These are phyloP conservation scores for Mycena rosella DNA, from an alignment of 768 basidiomycete genomes.

Conservation along the genomic window DNA sequence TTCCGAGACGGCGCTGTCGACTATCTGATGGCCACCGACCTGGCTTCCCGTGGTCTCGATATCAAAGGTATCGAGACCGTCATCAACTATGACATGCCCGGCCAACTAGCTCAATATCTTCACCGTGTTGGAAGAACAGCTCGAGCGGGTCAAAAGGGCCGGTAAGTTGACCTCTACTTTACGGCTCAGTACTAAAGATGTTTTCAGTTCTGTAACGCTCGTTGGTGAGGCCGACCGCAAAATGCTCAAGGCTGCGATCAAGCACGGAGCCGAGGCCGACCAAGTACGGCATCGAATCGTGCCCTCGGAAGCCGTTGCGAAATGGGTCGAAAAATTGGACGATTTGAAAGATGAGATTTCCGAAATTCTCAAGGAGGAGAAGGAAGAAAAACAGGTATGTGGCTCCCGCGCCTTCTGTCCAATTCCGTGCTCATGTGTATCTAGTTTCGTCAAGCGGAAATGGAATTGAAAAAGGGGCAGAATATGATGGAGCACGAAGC, in stretches of 20 bases:
- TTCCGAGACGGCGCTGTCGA: slow-evolving; percentile 93
- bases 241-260: slow-evolving; percentile 96
- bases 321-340: slow-evolving; percentile 78
- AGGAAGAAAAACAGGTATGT: slow-evolving; percentile 90
- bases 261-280: slow-evolving; percentile 82
- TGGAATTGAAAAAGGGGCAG: slow-evolving; percentile 95
- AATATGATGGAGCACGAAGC: slow-evolving; percentile 94
- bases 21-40: slow-evolving; percentile 95
- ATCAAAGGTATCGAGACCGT: slow-evolving; percentile 98
- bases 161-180: slow-evolving; percentile 64
- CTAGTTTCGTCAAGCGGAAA: slow-evolving; percentile 91
- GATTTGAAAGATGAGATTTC: slow-evolving; percentile 81
- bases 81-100: slow-evolving; percentile 99
- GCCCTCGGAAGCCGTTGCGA: slow-evolving; percentile 77
- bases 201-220: slow-evolving; percentile 86
- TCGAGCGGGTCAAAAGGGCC: slow-evolving; percentile 91
- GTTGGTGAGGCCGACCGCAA: slow-evolving; percentile 97
- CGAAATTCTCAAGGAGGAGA: slow-evolving; percentile 89
- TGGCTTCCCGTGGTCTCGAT: slow-evolving; percentile 95
- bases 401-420: slow-evolving; percentile 15
- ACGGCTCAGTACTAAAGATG: slow-evolving; percentile 14
- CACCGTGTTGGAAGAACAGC: slow-evolving; percentile 98
- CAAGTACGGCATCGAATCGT: slow-evolving; percentile 91
- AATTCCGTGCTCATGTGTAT: slow-evolving; percentile 19
- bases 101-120: slow-evolving; percentile 91